These are phyloP conservation scores for Calonectria honghensis DNA, from an alignment of 2,329 filamentous ascomycete species.

Conservation along the genomic window DNA sequence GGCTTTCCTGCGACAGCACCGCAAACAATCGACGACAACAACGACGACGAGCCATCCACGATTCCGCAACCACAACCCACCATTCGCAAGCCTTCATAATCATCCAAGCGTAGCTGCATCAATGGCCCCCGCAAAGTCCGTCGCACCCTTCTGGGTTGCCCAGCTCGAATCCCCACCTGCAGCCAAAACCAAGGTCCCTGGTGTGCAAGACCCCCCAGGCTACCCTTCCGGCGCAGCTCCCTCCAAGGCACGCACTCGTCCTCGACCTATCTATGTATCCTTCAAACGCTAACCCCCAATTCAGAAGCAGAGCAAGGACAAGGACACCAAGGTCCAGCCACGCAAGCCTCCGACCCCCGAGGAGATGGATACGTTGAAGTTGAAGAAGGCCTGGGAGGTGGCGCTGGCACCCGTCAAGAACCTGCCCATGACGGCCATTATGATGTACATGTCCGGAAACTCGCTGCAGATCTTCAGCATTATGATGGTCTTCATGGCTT, in stretches of 20 bases:
- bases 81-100: background rate
- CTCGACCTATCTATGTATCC: background rate
- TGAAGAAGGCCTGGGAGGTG: constrained; percentile 99
- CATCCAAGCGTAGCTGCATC: constrained; percentile 17
- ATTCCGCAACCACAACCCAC: background rate
- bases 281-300: constrained; percentile 31
- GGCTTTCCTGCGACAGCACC: constrained; percentile 37
- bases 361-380: constrained; percentile 95
- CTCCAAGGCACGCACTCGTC: constrained; percentile 71
- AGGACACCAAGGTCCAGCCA: constrained; percentile 68
- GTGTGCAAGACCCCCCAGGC: constrained; percentile 90
- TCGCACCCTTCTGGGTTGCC: constrained; percentile 84
- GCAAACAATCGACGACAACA: background rate
- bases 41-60: constrained; percentile 23
- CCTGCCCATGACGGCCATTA: constrained; percentile 98
- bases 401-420: constrained; percentile 94
- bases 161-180: constrained; percentile 84
- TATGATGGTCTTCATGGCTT: constrained; percentile 99
- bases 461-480: constrained; percentile 99
- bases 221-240: constrained; percentile 76
- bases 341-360: constrained; percentile 83
- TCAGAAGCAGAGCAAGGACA: constrained; percentile 72
- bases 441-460: constrained; percentile 99
- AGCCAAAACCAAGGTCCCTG: constrained; percentile 78
- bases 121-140: constrained; percentile 61